Conservation (phyloP, 1,284 basidiomycete species). For the Ceratorhiza oryzae-sativae region DNA sequence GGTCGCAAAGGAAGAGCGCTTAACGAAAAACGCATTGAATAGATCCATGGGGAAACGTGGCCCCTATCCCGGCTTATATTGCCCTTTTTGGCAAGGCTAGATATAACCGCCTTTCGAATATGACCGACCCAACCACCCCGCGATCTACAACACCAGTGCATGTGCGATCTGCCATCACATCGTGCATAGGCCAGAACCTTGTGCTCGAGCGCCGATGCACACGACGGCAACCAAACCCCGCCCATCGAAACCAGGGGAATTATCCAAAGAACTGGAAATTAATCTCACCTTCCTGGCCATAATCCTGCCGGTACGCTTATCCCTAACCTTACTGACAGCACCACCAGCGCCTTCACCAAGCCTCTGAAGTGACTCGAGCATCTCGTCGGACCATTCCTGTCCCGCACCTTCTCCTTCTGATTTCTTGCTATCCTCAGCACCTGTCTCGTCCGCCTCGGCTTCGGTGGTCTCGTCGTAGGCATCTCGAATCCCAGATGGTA, state of each 20-base stretch:
- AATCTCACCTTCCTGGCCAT: conserved; percentile 84
- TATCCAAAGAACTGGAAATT: neutral
- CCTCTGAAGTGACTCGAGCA: conserved; percentile 74
- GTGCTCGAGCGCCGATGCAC: no score
- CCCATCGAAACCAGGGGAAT: neutral
- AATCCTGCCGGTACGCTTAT: conserved; percentile 75
- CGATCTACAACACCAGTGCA: neutral
- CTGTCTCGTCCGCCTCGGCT: conserved; percentile 6
- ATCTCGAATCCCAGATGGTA: neutral
- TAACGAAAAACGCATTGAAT: no score
- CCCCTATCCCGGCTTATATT: conserved; percentile 14
- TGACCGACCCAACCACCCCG: neutral
- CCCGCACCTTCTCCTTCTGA: conserved; percentile 9
- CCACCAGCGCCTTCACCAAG: conserved; percentile 97
- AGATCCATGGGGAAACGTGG: neutral
- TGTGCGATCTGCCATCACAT: no score
- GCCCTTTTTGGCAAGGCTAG: conserved; percentile 1
- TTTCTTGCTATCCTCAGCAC: neutral
- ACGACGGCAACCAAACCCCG: no score
- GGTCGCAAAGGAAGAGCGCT: neutral
- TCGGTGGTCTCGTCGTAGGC: conserved; percentile 14
- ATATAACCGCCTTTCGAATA: neutral
- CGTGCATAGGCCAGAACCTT: no score
- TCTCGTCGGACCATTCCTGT: conserved; percentile 64
- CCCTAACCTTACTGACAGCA: conserved; percentile 89